Base-by-base conservation (phyloP, 192 early-diverging fungal genomes). In the Podila epicladia region DNA sequence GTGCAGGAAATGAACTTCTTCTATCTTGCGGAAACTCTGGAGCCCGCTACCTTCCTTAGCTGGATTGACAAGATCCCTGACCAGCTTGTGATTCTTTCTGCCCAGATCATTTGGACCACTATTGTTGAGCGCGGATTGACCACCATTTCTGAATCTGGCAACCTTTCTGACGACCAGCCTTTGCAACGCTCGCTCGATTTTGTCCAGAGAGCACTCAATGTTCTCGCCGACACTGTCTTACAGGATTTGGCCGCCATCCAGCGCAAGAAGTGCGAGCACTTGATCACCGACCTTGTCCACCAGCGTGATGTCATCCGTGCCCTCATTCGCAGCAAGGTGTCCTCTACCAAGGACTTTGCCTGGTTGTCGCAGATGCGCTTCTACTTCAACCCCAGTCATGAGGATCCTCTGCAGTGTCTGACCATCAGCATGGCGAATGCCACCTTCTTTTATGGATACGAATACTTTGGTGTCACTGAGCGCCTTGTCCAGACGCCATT, bases 271-370 rank as follows among this genome's bases (percentile, higher is more conserved):
- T 95, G 97, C 78, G 99, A 99, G 85, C 96, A 97, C 62, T 82
- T 99, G 71, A 97, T 99, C 65, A 99, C 99, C 6, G 99, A 99
- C 84, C 90, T 99, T 48, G 97, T 99, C 15, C 99, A 99, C 85
- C 96, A 99, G 85, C 90, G 97, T 48, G 98, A 99, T 87, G 90
- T 97, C 22, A 87, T 97, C 19, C 91, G 97, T 35, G 77, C 87
- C 53, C 84, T 98, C 22, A 37, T 87, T 0, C 79, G 85, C 11
- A 72, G 75, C 37, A 79, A 85, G 19, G 86, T 89, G 1, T 74
- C 73, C 0, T 89, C 89, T 9, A 63, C 86, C 28, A 90, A 93
- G 61, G 94, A 97, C 77, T 99, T 99, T 85, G 82, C 87, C 49
- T 99, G 98, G 98, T 85, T 99, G 60, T 96, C 94, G 58, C 96